phyloP scores from a whole-genome alignment of 2,329 filamentous ascomycete species.

The Penicillium polonicum region DNA sequence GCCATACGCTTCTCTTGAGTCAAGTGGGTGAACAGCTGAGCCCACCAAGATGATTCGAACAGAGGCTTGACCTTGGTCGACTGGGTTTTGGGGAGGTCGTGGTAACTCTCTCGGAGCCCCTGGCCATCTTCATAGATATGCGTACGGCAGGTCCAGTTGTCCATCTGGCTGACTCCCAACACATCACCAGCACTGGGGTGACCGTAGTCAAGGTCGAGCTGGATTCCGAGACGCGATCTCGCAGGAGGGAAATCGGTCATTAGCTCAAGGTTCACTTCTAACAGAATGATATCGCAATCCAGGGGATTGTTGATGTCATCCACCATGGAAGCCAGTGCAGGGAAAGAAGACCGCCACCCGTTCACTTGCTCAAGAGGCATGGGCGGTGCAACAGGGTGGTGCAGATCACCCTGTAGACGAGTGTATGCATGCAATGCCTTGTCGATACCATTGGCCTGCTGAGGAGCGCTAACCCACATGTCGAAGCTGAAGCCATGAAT shows the following conservation, averaged over 20 bases:
- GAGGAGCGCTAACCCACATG: conserved; percentile 47
- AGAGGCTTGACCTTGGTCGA: conserved; percentile 44
- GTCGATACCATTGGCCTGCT: conserved; percentile 38
- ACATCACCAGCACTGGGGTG: conserved; percentile 35
- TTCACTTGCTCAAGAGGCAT: conserved; percentile 41
- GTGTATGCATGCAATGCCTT: conserved; percentile 48
- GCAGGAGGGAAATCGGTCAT: conserved; percentile 46
- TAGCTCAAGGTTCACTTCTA: conserved; percentile 45
- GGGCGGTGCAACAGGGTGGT: conserved; percentile 35
- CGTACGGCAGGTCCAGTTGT: conserved; percentile 46
- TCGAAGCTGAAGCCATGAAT: conserved; percentile 44
- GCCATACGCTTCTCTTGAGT: conserved; percentile 42
- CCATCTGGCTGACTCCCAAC: conserved; percentile 36
- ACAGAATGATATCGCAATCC: conserved; percentile 45
- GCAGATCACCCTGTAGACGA: conserved; percentile 41
- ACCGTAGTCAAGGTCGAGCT: conserved; percentile 44
- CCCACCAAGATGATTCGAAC: conserved; percentile 50
- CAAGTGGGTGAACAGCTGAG: conserved; percentile 42
- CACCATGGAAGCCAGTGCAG: conserved; percentile 38
- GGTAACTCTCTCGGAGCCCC: conserved; percentile 31
- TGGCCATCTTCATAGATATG: conserved; percentile 43
- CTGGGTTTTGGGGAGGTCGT: conserved; percentile 36
- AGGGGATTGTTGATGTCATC: conserved; percentile 34
- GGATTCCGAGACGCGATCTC: conserved; percentile 44
- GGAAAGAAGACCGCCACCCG: conserved; percentile 45